Evolutionary conservation across 208 protist species (phyloP).

Genomic region (Lotmaria passim): DNA sequence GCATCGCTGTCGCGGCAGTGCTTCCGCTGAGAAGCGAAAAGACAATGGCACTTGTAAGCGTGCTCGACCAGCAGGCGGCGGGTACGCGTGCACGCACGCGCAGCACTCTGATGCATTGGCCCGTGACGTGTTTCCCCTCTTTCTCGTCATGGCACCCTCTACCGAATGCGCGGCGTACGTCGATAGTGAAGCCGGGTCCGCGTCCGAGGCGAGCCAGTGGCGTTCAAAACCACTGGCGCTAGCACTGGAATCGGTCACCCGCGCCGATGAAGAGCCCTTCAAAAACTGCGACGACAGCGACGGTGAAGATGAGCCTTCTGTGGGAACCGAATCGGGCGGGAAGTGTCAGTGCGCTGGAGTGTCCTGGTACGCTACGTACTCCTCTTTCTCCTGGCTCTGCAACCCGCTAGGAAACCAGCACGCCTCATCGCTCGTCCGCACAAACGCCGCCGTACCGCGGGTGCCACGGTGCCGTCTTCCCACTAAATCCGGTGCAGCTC

Average conservation of each 20-base stretch:
- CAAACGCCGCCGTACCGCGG: background rate
- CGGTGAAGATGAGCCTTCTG: too few species aligned
- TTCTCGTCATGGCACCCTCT: constrained; percentile 27
- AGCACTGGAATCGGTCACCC: constrained; percentile 16
- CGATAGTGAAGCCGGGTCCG: constrained; percentile 20
- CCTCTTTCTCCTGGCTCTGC: constrained; percentile 41
- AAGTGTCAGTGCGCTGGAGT: too few species aligned
- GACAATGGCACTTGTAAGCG: too few species aligned
- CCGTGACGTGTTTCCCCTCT: constrained; percentile 24
- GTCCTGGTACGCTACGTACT: constrained; percentile 34
- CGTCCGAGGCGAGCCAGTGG: constrained; percentile 20
- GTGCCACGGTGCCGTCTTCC: background rate
- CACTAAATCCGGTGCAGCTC: background rate
- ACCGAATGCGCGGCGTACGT: constrained; percentile 18
- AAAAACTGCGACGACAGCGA: background rate
- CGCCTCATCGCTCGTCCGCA: constrained; percentile 9
- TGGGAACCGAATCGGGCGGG: too few species aligned
- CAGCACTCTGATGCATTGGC: constrained; percentile 9
- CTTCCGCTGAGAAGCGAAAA: background rate
- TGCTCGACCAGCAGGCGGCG: background rate
- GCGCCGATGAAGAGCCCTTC: background rate
- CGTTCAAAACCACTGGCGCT: constrained; percentile 17
- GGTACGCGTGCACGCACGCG: constrained; percentile 2
- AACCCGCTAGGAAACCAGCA: constrained; percentile 33
- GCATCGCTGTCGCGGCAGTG: constrained; percentile 2